These are phyloP conservation scores for Malus sieversii DNA, from an alignment of 306 rosid genomes.

Conservation along the genomic window DNA sequence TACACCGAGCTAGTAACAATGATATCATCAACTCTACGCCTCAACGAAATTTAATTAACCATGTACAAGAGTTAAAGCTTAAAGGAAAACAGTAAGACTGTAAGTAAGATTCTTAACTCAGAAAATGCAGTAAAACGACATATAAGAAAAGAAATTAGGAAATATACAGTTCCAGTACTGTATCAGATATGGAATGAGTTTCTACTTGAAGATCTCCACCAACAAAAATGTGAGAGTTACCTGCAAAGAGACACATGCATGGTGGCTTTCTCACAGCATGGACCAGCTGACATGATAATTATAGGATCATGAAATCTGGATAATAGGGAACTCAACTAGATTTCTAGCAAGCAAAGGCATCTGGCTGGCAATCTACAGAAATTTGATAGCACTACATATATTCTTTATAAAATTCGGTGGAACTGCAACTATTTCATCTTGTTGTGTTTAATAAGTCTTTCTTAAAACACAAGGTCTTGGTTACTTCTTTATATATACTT, in stretches of 20 bases:
- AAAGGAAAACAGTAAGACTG: not conserved
- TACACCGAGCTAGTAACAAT: no score
- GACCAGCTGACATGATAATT: not conserved
- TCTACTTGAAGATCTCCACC: not conserved
- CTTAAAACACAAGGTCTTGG: not conserved
- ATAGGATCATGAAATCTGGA: not conserved
- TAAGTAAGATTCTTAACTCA: not conserved
- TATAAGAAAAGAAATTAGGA: no score
- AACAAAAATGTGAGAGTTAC: not conserved
- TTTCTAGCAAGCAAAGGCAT: not conserved
- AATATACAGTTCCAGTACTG: no score
- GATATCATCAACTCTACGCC: no score
- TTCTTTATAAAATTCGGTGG: no score
- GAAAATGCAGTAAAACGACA: not conserved
- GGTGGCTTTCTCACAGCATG: not conserved
- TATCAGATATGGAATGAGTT: not conserved
- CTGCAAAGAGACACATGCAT: not conserved
- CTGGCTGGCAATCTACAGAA: not conserved
- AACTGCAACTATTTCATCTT: no score
- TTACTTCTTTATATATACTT: not conserved
- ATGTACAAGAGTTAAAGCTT: not conserved
- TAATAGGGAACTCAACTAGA: not conserved
- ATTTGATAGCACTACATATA: not conserved
- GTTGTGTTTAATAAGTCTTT: no score
- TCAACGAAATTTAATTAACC: not conserved